Base-by-base conservation (phyloP, 768 basidiomycete species). In the Polyporus arcularius region DNA sequence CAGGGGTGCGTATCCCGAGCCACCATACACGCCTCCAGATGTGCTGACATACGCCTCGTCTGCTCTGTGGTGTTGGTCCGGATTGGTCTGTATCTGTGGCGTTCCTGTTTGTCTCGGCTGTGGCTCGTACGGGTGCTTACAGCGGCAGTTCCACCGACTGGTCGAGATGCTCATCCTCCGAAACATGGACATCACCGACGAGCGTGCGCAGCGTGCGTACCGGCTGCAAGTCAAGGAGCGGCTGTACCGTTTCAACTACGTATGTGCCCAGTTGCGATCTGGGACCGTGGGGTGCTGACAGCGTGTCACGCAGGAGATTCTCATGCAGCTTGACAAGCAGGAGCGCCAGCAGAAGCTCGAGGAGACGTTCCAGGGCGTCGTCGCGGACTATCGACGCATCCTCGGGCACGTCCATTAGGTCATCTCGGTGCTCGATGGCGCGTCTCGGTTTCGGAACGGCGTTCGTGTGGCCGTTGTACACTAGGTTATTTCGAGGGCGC, bases 111-210 rank as follows among this genome's bases (percentile, higher is more conserved):
- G 50, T 38, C 35, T 45, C 55, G 53, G 59, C 40, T 40, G 18
- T 48, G 45, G 43, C 51, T 53, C 14, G 42, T 26, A 39, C 28
- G 11, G 49, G 45, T 40, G 57, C 55, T 62, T 56, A 40, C 68
- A 97, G 94, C 87, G 97, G 48, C 97, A 99, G 80, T 99, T 96
- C 75, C 82, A 91, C 46, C 85, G 97, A 32, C 80, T 98, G 26
- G 76, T 92, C 41, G 97, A 99, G 75, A 84, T 92, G 53, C 80
- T 97, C 28, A 82, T 90, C 46, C 79, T 96, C 63, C 71, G 85
- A 55, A 83, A 85, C 38, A 75, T 96, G 62, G 85, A 94, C 65
- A 79, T 83, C 4, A 68, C 74, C 3, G 88, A 96, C 68, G 63
- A 75, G 54, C 78, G 76, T 28, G 77, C 79, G 28, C 73, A 79